Evolutionary conservation across 352 stramenopile species (phyloP).

Genomic region (Saprolegnia parasitica): DNA sequence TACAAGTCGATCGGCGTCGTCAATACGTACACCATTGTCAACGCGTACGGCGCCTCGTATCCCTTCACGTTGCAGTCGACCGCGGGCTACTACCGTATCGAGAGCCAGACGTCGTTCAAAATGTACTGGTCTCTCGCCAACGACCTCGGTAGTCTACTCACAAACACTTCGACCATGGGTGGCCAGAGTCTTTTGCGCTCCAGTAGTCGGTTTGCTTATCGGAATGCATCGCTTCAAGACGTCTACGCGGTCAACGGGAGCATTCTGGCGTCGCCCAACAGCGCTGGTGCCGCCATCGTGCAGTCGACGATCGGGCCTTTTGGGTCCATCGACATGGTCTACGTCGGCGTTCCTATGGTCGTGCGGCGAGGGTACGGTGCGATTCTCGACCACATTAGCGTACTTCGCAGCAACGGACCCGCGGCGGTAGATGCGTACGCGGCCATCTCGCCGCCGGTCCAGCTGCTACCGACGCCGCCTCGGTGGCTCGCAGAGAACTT

Average conservation of each 20-base stretch:
- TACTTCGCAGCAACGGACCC: too few relatives aligned
- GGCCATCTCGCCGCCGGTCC: too few relatives aligned
- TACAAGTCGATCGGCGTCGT: conserved; percentile 3
- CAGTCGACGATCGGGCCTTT: not conserved
- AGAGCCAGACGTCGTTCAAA: not conserved
- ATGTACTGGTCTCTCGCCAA: conserved; percentile 23
- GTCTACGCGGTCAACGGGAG: not conserved
- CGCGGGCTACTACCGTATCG: not conserved
- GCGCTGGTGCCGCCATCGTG: not conserved
- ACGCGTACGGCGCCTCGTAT: conserved; percentile 16
- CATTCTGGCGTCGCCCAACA: not conserved
- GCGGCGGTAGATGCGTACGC: too few relatives aligned
- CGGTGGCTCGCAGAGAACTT: too few relatives aligned
- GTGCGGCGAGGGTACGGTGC: not conserved
- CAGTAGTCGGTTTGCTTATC: conserved; percentile 9
- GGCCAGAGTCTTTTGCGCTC: not conserved
- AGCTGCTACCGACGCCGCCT: too few relatives aligned
- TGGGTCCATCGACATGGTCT: conserved; percentile 17
- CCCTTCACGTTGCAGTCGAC: not conserved
- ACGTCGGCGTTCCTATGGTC: not conserved
- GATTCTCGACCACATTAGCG: too few relatives aligned
- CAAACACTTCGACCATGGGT: not conserved
- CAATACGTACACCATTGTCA: conserved; percentile 2
- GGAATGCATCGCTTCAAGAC: not conserved
- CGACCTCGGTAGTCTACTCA: not conserved